A percentile compares a stretch with the other conserved stretches of the same genome.
phyloP scores from a whole-genome alignment of 495 filamentous ascomycete genomes.

The Neurospora intermedia region DNA sequence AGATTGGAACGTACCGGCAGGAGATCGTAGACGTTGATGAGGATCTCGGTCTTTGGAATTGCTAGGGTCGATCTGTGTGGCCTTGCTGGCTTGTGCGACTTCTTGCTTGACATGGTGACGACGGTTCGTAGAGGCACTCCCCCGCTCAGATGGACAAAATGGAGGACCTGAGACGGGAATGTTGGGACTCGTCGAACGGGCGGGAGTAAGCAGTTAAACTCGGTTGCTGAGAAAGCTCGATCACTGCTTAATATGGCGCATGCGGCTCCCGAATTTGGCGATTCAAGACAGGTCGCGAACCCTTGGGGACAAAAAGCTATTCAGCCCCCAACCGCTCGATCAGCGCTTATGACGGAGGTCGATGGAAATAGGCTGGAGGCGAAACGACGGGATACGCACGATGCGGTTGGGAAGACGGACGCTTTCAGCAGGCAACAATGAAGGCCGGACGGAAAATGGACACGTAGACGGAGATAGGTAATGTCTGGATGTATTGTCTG shows the following conservation, averaged over 20 bases:
- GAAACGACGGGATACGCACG: not conserved
- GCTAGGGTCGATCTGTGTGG: slow-evolving; percentile 49
- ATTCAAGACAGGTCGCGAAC: not conserved
- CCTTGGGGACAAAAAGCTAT: not conserved
- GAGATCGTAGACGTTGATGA: slow-evolving; percentile 74
- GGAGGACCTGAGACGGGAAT: not conserved
- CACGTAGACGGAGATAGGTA: not conserved
- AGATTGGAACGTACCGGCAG: slow-evolving; percentile 44
- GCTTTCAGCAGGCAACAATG: not conserved
- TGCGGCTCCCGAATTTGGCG: not conserved
- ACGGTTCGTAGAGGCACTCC: not conserved
- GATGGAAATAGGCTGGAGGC: not conserved
- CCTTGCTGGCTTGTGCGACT: slow-evolving; percentile 30
- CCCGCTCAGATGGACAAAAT: not conserved
- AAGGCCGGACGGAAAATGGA: not conserved
- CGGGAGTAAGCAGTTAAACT: not conserved
- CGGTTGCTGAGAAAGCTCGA: not conserved
- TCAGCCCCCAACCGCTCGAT: not conserved
- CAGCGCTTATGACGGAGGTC: not conserved
- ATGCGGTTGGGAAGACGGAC: not conserved
- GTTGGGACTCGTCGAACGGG: not conserved
- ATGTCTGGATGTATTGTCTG: not conserved
- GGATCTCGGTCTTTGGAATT: slow-evolving; percentile 55
- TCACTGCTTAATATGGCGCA: not conserved
- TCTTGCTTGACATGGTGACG: slow-evolving; percentile 5